Conservation (phyloP, 2,329 filamentous ascomycete genomes). For the Paecilomyces dactylethromorphus region DNA sequence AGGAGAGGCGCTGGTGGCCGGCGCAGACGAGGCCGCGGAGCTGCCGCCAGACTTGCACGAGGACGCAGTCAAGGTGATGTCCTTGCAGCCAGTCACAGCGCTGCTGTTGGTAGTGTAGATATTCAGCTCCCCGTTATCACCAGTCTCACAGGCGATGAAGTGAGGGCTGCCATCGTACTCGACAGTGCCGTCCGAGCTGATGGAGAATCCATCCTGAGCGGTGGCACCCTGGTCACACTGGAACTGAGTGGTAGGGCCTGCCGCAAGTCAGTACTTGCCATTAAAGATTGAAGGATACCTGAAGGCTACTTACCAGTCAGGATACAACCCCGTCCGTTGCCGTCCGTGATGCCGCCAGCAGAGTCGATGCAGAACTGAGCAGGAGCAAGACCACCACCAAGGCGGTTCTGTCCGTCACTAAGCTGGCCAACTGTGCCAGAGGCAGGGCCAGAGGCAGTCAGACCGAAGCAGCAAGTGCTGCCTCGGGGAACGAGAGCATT, state of each 20-base stretch:
- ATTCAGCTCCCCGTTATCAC: conserved; percentile 32
- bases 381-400: conserved; percentile 43
- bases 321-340: conserved; percentile 54
- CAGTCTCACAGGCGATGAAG: conserved; percentile 58
- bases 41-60: conserved; percentile 19
- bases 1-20: conserved; percentile 9
- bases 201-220: conserved; percentile 50
- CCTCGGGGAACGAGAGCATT: conserved; percentile 36
- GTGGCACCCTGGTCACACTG: conserved; percentile 54
- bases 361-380: conserved; percentile 51
- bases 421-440: conserved; percentile 55
- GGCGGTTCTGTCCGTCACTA: conserved; percentile 55
- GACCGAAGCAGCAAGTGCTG: conserved; percentile 46
- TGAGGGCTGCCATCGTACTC: conserved; percentile 44
- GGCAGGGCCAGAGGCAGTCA: conserved; percentile 44
- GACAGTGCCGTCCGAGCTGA: conserved; percentile 48
- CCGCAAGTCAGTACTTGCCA: conserved; percentile 10
- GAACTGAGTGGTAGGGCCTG: conserved; percentile 52
- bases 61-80: conserved; percentile 28
- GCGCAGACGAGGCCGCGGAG: conserved; percentile 3
- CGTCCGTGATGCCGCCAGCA: conserved; percentile 50
- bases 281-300: conserved; percentile 3
- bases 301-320: conserved; percentile 47
- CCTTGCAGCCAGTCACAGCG: conserved; percentile 26
- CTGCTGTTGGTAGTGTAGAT: conserved; percentile 31